Base-by-base conservation (phyloP, 1,139 yeast species). In the Suhomyces kunorum region DNA sequence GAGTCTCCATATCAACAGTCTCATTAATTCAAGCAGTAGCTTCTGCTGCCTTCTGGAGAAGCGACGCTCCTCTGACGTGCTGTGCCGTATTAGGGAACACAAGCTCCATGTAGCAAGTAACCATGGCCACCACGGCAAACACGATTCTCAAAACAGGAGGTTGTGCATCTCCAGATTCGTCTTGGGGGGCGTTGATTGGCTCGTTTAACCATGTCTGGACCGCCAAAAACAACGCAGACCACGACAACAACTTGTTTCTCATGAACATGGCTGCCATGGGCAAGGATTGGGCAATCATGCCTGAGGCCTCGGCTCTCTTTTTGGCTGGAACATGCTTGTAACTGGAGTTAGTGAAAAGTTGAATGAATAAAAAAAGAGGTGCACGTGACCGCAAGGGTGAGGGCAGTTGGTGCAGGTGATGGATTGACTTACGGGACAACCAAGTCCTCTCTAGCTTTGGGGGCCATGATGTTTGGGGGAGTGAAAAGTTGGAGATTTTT, bases 231-330 rank as follows among this genome's bases (percentile, higher is more conserved):
- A 78, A 56, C 12, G 81, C 64, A 4, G 79, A 64, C 83, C 83
- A 78, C n/a, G 81, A 69, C 51, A 78, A 65, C 58, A 78, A 61
- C 52, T 73, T 76, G 55, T 75, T 75, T 55, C 73, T 68, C 68
- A 74, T 62, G 56, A 75, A 73, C 81, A 81, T 79, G 32, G 86
- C 85, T 7, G 83, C 82, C 83, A 81, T 78, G 27, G 87, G 86
- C 64, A 80, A 74, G 14, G 83, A 69, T 57, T 80, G 85, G 22
- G 80, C 69, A 28, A 81, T 61, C 56, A 73, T 62, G 28, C 73
- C 65, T 3, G 74, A 56, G 13, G 74, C 69, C 36, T 76, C 71
- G 12, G 65, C 58, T 38, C 78, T 68, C 36, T 79, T 74, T 48
- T 74, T 75, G 27, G 76, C 73, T 26, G 79, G 74, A 28, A 57